These are phyloP conservation scores for Rhamnella rubrinervis DNA, from an alignment of 331 rosid genomes.

Conservation along the genomic window DNA sequence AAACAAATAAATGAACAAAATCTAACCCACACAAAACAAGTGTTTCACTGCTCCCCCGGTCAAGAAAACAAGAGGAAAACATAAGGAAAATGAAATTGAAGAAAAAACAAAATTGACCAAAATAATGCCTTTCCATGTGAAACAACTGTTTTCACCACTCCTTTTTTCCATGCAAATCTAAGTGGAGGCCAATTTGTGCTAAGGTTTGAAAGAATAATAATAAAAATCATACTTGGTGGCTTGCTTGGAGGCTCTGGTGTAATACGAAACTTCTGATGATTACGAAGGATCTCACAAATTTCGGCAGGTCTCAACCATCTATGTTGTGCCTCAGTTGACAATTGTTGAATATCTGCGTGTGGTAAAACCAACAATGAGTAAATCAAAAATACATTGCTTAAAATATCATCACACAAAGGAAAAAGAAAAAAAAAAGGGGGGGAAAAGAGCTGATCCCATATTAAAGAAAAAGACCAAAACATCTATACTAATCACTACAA, in stretches of 20 bases:
- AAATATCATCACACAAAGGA: not conserved
- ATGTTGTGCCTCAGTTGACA: conserved; percentile 73
- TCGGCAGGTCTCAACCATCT: conserved; percentile 96
- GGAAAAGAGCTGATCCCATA: too few relatives aligned
- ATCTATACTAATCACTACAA: too few relatives aligned
- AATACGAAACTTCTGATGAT: conserved; percentile 62
- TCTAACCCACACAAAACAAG: too few relatives aligned
- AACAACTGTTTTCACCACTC: not conserved
- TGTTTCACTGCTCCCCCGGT: too few relatives aligned
- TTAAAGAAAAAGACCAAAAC: too few relatives aligned
- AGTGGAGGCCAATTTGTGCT: not conserved
- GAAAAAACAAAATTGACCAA: too few relatives aligned
- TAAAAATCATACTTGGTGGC: conserved; percentile 69
- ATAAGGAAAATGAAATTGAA: too few relatives aligned
- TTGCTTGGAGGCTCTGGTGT: conserved; percentile 76
- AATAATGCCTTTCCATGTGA: too few relatives aligned
- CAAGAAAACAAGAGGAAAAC: too few relatives aligned
- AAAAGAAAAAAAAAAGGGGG: too few relatives aligned
- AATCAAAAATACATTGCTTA: conserved; percentile 3
- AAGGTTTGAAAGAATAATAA: not conserved
- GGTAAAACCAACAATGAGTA: conserved; percentile 12
- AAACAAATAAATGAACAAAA: too few relatives aligned
- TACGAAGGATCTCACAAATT: conserved; percentile 92
- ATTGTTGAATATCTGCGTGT: conserved; percentile 70
- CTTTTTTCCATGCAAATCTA: not conserved